These are phyloP conservation scores for Rachicladosporium sp. DNA, from an alignment of 2,329 filamentous ascomycete species.

Conservation along the genomic window DNA sequence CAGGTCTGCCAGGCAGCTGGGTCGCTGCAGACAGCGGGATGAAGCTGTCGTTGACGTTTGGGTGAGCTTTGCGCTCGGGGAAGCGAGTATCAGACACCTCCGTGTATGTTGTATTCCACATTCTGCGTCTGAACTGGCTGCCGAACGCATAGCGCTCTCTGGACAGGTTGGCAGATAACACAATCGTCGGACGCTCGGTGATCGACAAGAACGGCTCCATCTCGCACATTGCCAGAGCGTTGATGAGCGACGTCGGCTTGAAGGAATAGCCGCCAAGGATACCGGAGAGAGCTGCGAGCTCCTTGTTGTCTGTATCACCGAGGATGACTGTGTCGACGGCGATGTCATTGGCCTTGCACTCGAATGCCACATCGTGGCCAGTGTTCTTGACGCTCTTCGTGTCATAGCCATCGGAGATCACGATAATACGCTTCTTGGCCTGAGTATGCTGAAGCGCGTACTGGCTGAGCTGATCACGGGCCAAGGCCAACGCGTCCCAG, in stretches of 20 bases:
- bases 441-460: conserved; percentile 21
- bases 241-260: conserved; percentile 21
- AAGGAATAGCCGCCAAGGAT: conserved; percentile 27
- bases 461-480: conserved; percentile 20
- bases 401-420: conserved; percentile 26
- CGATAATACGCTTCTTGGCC: conserved; percentile 26
- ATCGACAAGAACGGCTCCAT: conserved; percentile 26
- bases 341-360: conserved; percentile 16
- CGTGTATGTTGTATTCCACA: conserved; percentile 9
- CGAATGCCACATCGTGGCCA: conserved; percentile 13
- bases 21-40: conserved; percentile 13
- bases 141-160: conserved; percentile 1
- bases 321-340: conserved; percentile 26
- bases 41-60: conserved; percentile 21
- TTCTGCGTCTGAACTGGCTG: conserved; percentile 7
- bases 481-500: conserved; percentile 26
- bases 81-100: conserved; percentile 18
- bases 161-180: conserved; percentile 2
- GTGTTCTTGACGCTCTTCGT: conserved; percentile 18
- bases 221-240: conserved; percentile 26
- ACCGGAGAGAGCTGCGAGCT: conserved; percentile 21
- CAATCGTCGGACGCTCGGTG: conserved; percentile 22
- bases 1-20: background rate
- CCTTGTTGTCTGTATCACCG: conserved; percentile 16
- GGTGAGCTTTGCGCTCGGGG: conserved; percentile 23